A percentile compares a stretch with the other conserved stretches of the same genome.
phyloP scores from a whole-genome alignment of 2,329 filamentous ascomycete genomes.

The Talaromyces albobiverticillius region DNA sequence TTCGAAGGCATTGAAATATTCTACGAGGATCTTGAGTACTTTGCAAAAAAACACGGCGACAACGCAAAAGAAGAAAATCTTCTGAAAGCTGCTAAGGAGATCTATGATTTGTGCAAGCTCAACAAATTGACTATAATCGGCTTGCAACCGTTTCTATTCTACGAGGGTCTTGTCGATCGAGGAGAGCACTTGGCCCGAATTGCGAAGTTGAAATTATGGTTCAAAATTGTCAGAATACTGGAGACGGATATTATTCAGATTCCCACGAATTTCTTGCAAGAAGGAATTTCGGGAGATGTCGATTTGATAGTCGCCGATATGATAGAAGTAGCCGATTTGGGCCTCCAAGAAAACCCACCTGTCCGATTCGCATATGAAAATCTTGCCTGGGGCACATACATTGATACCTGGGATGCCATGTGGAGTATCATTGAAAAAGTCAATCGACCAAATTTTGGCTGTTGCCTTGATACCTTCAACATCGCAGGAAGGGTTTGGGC shows the following conservation, averaged over 20 bases:
- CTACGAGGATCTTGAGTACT: constrained; percentile 69
- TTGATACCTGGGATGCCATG: constrained; percentile 66
- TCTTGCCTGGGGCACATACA: constrained; percentile 66
- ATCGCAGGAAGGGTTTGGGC: constrained; percentile 68
- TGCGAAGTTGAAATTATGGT: constrained; percentile 66
- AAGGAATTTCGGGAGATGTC: constrained; percentile 45
- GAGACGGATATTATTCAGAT: constrained; percentile 65
- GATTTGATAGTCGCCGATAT: constrained; percentile 61
- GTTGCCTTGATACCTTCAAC: constrained; percentile 75
- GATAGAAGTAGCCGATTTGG: constrained; percentile 63
- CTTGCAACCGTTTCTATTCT: constrained; percentile 71
- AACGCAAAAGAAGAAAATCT: constrained; percentile 46
- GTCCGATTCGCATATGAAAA: constrained; percentile 72
- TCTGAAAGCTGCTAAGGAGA: constrained; percentile 56
- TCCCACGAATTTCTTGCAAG: constrained; percentile 63
- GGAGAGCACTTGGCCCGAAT: constrained; percentile 50
- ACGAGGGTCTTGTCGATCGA: constrained; percentile 65
- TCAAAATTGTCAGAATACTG: constrained; percentile 59
- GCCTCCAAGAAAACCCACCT: constrained; percentile 51
- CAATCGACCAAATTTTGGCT: constrained; percentile 67
- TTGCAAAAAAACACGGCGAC: constrained; percentile 47
- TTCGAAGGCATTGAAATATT: constrained; percentile 73
- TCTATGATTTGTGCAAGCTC: constrained; percentile 46
- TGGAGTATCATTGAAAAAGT: constrained; percentile 67
- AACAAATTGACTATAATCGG: constrained; percentile 35